phyloP scores from a whole-genome alignment of 345 rosid species.

The Clausena lansium region DNA sequence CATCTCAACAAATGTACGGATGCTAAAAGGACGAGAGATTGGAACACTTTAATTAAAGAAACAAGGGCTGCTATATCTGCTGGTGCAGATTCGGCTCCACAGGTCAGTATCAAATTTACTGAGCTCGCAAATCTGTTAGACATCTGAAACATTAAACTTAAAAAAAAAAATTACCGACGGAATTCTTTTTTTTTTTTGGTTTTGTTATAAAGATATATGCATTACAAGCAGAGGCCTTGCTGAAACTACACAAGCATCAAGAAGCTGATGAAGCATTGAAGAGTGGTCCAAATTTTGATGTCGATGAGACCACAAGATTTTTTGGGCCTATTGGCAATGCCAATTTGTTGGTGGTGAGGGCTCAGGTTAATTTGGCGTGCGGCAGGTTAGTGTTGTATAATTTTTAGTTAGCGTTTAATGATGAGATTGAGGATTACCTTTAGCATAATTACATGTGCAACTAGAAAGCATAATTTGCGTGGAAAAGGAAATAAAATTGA shows the following conservation, averaged over 20 bases:
- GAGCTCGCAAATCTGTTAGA: background rate
- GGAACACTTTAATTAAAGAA: slow-evolving; percentile 62
- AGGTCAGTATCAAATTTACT: slow-evolving; percentile 30
- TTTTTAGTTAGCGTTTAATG: background rate
- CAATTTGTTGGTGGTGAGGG: slow-evolving; percentile 59
- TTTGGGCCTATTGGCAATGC: slow-evolving; percentile 77
- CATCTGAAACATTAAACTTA: background rate
- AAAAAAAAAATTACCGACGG: background rate
- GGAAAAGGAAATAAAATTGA: background rate
- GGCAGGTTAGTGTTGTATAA: slow-evolving; percentile 67
- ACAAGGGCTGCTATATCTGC: slow-evolving; percentile 50
- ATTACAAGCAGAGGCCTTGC: slow-evolving; percentile 84
- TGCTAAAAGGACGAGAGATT: slow-evolving; percentile 61
- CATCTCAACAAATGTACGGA: slow-evolving; percentile 69
- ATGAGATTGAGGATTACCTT: background rate
- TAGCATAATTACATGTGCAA: background rate
- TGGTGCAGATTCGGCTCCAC: slow-evolving; percentile 92
- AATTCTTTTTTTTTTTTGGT: background rate
- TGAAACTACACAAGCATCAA: slow-evolving; percentile 72
- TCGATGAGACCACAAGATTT: slow-evolving; percentile 60
- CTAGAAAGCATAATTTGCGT: background rate
- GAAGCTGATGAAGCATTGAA: slow-evolving; percentile 66
- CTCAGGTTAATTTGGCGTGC: slow-evolving; percentile 77
- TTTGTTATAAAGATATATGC: slow-evolving; percentile 51
- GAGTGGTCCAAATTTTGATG: slow-evolving; percentile 56